Evolutionary conservation across 2,329 filamentous ascomycete genomes (phyloP).

Genomic region (Volutella citrinella): DNA sequence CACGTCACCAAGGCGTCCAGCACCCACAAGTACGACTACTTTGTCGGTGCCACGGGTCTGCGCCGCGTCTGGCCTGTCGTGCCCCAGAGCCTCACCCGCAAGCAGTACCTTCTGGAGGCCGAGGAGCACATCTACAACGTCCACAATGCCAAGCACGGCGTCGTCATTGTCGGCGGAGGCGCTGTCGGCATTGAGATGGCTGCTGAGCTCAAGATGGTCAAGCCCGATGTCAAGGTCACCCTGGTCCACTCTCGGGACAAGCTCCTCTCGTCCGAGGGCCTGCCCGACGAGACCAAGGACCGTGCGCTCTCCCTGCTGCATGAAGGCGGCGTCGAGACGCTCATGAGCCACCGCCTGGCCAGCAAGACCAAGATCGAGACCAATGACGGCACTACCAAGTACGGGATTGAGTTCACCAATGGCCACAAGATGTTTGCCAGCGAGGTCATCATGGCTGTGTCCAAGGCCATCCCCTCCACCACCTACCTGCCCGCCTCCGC

Average conservation of each 20-base stretch:
- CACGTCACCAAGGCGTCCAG: conserved; percentile 39
- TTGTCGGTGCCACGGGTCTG: conserved; percentile 70
- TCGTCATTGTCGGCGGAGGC: conserved; percentile 72
- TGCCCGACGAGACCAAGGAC: conserved; percentile 68
- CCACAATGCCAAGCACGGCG: conserved; percentile 49
- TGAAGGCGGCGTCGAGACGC: conserved; percentile 62
- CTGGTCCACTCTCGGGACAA: conserved; percentile 70
- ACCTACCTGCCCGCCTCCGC: conserved; percentile 57
- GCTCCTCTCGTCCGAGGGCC: conserved; percentile 69
- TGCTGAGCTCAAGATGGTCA: conserved; percentile 67
- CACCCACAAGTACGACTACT: conserved; percentile 65
- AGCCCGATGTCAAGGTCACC: conserved; percentile 64
- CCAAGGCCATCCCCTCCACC: conserved; percentile 59
- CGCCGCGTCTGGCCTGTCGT: conserved; percentile 70
- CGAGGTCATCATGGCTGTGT: conserved; percentile 68
- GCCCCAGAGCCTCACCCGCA: conserved; percentile 60
- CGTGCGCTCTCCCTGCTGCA: conserved; percentile 55
- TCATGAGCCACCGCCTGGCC: conserved; percentile 59
- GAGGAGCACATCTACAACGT: conserved; percentile 57
- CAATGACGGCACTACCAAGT: conserved; percentile 37
- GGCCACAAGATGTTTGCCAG: conserved; percentile 59
- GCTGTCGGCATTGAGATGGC: conserved; percentile 83
- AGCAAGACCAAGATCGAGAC: conserved; percentile 44
- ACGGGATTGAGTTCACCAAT: conserved; percentile 57
- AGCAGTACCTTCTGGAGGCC: conserved; percentile 62